Evolutionary conservation across 257 asterid genomes (phyloP), one percentile per base, ranked within the genome.

Genomic region (Henckelia pumila): DNA sequence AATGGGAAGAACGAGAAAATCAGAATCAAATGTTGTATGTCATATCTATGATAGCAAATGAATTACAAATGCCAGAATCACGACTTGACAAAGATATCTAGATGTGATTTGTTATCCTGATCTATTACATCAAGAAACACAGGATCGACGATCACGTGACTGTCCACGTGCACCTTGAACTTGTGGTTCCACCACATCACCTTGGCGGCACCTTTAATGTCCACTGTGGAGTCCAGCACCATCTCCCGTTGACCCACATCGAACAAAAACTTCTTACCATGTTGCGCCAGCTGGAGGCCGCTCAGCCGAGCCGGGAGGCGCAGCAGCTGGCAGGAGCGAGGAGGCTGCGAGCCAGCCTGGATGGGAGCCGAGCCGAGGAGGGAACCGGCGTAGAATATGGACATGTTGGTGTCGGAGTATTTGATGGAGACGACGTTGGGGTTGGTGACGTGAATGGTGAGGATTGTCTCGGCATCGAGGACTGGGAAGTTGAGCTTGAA

Each of bases 71-170:
- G 2, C 52, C n/a, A 14, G 52, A 44, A 25, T 9, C 66, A 64
- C 0, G 63, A 68, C 2, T 70, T 50, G n/a, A 77, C 80, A 67
- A 87, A 78, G 23, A 92, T 7, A 44, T 83, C 76, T 81, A 94
- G 21, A 29, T 84, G 66, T 1, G 99, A 82, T 10, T 71, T 73
- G 64, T 85, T 94, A 16, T 91, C 88, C 85, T 94, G 99, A 66
- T 84, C 95, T 72, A 94, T 82, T 1, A 94, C 95, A 67, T 91
- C 99, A 30, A 94, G 88, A 20, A 76, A 83, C 47, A 94, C 80
- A 13, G 99, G 96, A 56, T 94, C 99, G 4, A 94, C 99, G 2
- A 80, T 74, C 84, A 94, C 95, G 89, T 87, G 99, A 78, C 97
- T 88, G 62, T 91, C 92, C 84, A 94, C 97, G 78, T 87, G 87